phyloP scores from a whole-genome alignment of 768 basidiomycete genomes.

The Ephemerocybe angulata region DNA sequence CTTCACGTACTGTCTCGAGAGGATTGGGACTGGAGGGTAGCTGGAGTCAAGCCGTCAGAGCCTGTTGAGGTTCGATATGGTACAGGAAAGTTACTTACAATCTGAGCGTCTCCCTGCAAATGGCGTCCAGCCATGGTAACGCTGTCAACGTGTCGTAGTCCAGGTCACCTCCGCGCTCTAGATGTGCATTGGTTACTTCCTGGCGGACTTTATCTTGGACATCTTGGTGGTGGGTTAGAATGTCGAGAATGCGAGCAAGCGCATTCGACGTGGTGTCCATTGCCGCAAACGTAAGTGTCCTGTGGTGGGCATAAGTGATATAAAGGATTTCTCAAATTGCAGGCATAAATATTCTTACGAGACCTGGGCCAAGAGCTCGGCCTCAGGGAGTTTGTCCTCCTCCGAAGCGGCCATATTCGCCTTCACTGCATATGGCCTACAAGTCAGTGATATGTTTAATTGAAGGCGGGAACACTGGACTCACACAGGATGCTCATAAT shows the following conservation, averaged over 20 bases:
- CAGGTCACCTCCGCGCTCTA: constrained; percentile 25
- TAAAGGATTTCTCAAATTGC: background rate
- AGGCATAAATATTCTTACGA: constrained; percentile 18
- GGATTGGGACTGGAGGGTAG: constrained; percentile 21
- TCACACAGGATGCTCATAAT: constrained; percentile 12
- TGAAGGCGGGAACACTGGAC: background rate
- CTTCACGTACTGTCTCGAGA: constrained; percentile 15
- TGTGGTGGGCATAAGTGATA: background rate
- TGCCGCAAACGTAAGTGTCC: constrained; percentile 23
- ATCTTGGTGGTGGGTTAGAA: constrained; percentile 16
- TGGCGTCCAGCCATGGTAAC: constrained; percentile 35
- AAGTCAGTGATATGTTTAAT: background rate
- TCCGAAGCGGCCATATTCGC: constrained; percentile 32
- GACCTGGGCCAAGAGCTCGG: constrained; percentile 33
- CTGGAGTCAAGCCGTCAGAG: constrained; percentile 1
- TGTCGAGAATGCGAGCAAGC: constrained; percentile 16
- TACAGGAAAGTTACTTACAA: constrained; percentile 22
- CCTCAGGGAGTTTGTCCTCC: constrained; percentile 32
- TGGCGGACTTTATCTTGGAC: constrained; percentile 20
- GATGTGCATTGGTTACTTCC: constrained; percentile 21
- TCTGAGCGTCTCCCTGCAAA: constrained; percentile 36
- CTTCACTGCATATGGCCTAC: constrained; percentile 21
- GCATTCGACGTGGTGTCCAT: constrained; percentile 24
- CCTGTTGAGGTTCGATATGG: background rate
- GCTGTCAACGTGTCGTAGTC: constrained; percentile 34